Evolutionary conservation across 208 protist species (phyloP).

Genomic region (Leishmania martiniquensis): DNA sequence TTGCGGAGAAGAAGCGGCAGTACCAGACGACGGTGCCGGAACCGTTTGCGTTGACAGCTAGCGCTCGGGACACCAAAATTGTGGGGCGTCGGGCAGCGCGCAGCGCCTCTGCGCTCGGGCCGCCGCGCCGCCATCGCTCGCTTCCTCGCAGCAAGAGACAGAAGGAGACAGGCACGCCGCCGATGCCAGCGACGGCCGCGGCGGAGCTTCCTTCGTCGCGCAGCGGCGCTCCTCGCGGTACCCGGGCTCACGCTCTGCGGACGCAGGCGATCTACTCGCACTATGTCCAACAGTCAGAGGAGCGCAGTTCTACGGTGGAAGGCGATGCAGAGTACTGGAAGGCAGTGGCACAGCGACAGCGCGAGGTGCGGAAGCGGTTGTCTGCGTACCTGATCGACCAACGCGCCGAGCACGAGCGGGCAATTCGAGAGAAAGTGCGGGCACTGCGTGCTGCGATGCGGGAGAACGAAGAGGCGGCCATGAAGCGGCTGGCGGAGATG

Average conservation of each 20-base stretch:
- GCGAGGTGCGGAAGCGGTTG: conserved; percentile 67
- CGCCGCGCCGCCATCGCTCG: conserved; percentile 1
- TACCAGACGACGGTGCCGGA: conserved; percentile 38
- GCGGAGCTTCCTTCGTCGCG: neutral
- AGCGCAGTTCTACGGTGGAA: conserved; percentile 24
- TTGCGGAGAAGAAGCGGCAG: conserved; percentile 54
- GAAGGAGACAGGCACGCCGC: neutral
- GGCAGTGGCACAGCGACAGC: conserved; percentile 40
- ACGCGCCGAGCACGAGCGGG: conserved; percentile 47
- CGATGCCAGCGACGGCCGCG: neutral
- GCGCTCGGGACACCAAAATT: conserved; percentile 21
- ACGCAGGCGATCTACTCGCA: conserved; percentile 69
- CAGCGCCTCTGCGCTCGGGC: conserved; percentile 9
- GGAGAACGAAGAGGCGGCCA: conserved; percentile 53
- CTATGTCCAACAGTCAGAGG: conserved; percentile 47
- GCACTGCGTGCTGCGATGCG: conserved; percentile 48
- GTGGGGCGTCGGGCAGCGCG: conserved; percentile 20
- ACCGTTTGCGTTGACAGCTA: conserved; percentile 68
- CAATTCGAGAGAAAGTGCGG: conserved; percentile 66
- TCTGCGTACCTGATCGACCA: conserved; percentile 57
- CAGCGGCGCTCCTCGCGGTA: conserved; percentile 50
- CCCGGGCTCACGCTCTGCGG: conserved; percentile 77
- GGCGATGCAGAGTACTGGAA: conserved; percentile 34
- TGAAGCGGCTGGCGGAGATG: conserved; percentile 73
- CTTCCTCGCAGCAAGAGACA: neutral